phyloP scores from a whole-genome alignment of 2,329 filamentous ascomycete species.

The Pestalotiopsis sp. region DNA sequence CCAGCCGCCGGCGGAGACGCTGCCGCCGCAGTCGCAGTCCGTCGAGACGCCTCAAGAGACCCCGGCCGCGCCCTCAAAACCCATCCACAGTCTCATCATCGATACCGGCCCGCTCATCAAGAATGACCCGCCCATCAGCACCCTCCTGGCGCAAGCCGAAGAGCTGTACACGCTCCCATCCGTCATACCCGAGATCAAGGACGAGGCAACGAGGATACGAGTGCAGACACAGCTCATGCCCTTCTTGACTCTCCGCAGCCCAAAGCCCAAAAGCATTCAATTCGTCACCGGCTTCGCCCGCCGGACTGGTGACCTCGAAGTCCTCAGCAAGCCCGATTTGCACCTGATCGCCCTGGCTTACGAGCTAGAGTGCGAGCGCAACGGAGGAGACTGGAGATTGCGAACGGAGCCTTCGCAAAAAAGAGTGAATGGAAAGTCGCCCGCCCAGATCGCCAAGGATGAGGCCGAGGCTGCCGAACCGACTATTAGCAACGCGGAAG shows the following conservation, averaged over 20 bases:
- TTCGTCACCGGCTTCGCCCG: constrained; percentile 84
- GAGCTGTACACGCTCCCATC: constrained; percentile 81
- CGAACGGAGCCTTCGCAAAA: constrained; percentile 80
- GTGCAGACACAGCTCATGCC: constrained; percentile 85
- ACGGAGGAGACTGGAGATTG: constrained; percentile 86
- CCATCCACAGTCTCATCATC: constrained; percentile 12
- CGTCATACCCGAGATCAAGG: constrained; percentile 86
- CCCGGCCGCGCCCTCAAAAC: constrained; percentile 4
- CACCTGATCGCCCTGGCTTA: constrained; percentile 89
- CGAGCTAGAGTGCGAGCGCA: constrained; percentile 89
- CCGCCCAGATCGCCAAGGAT: constrained; percentile 49
- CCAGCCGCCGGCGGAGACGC: not conserved
- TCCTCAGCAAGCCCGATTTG: constrained; percentile 86
- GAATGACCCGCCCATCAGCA: constrained; percentile 84
- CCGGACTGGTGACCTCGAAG: constrained; percentile 85
- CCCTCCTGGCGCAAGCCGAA: constrained; percentile 77
- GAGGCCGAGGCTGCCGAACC: constrained; percentile 1
- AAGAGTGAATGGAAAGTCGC: constrained; percentile 70
- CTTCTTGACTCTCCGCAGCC: constrained; percentile 78
- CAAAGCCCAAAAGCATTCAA: constrained; percentile 75
- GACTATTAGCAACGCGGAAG: not conserved
- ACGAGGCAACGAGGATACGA: constrained; percentile 76
- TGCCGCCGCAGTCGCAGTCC: not conserved
- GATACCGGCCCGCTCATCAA: constrained; percentile 65
- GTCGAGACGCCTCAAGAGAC: not conserved